Evolutionary conservation across 495 filamentous ascomycete species (phyloP), one percentile per base, ranked within the genome.

Genomic region (Daldinia caldariorum): DNA sequence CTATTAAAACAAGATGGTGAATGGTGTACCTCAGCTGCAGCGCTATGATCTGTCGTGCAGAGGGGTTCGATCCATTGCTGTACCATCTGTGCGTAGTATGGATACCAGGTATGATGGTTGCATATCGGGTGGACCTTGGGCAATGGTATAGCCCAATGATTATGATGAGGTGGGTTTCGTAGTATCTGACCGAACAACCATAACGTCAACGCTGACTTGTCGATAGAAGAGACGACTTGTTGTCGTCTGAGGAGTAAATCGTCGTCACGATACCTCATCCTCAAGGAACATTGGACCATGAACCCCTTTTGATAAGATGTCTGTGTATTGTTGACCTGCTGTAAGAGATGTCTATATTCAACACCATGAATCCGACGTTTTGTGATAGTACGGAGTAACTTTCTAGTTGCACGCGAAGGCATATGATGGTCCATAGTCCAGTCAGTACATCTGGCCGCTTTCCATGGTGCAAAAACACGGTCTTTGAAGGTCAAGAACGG

Each of bases 361-460:
- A 31, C 66, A 22, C 66, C 70, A 9, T 73, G 70, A n/a, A 61
- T 61, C 12, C 70, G 66, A 12, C 58, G 62, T 34, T 73, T 73
- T 6, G 66, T 73, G n/a, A 73, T 66, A 43, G 29, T 58, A 29
- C 70, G 65, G 14, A 73, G 47, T 50, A 73, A 26, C 61, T 73
- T 73, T 29, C 70, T 58, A 26, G 70, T 73, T 13, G 66, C 61
- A 12, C 70, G 70, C 20, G 70, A 50, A 34, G 70, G 70, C 66
- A 73, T 73, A 31, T 73, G 70, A 43, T 73, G 66, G 5, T 73
- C 70, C 51, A 64, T 57, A 26, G 70, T 32, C 70, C 66, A 69
- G 63, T 73, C 66, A 1, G 13, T 55, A 58, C 70, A 73, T 20
- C 43, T 56, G 18, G 31, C 32, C 14, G 66, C 66, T 31, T 69